Percentiles rank a stretch among this genome's conserved stretches.
phyloP scores from a whole-genome alignment of 768 basidiomycete genomes.

The Trametes elegans region DNA sequence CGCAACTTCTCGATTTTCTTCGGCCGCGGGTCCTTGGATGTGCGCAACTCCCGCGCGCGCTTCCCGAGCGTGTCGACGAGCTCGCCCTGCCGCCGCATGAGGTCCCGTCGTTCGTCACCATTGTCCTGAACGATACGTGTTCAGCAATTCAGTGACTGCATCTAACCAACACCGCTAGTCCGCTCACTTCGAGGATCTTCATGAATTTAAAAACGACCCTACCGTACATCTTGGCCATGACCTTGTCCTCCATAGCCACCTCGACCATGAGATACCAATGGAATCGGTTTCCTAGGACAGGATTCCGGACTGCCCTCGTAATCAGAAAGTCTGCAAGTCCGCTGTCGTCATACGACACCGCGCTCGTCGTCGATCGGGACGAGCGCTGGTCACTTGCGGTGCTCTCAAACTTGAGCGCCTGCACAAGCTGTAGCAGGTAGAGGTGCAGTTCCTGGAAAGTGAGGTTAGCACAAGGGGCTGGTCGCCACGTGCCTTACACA shows the following conservation, averaged over 20 bases:
- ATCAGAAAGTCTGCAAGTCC: slow-evolving; percentile 94
- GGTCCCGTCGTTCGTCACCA: slow-evolving; percentile 78
- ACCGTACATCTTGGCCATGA: slow-evolving; percentile 91
- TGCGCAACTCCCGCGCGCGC: slow-evolving; percentile 82
- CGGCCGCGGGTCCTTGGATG: slow-evolving; percentile 88
- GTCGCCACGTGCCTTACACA: no score
- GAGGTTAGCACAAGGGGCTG: background rate
- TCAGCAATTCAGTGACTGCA: background rate
- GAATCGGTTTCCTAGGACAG: slow-evolving; percentile 83
- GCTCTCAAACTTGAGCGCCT: slow-evolving; percentile 96
- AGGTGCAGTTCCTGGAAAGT: slow-evolving; percentile 75
- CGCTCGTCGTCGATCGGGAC: slow-evolving; percentile 67
- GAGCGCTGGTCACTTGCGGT: slow-evolving; percentile 73
- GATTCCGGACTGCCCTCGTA: slow-evolving; percentile 76
- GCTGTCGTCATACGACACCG: slow-evolving; percentile 86
- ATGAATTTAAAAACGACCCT: slow-evolving; percentile 89
- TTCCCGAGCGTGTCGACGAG: slow-evolving; percentile 84
- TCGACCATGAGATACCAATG: slow-evolving; percentile 99
- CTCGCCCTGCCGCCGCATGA: slow-evolving; percentile 89
- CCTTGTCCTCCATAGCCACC: slow-evolving; percentile 80
- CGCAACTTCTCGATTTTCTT: slow-evolving; percentile 98
- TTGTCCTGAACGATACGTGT: slow-evolving; percentile 59
- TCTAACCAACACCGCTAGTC: no score
- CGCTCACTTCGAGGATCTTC: slow-evolving; percentile 78
- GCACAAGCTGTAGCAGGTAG: slow-evolving; percentile 94